Base-by-base conservation (phyloP, 1,139 yeast genomes). In the Kurtzmaniella quercitrusa region DNA sequence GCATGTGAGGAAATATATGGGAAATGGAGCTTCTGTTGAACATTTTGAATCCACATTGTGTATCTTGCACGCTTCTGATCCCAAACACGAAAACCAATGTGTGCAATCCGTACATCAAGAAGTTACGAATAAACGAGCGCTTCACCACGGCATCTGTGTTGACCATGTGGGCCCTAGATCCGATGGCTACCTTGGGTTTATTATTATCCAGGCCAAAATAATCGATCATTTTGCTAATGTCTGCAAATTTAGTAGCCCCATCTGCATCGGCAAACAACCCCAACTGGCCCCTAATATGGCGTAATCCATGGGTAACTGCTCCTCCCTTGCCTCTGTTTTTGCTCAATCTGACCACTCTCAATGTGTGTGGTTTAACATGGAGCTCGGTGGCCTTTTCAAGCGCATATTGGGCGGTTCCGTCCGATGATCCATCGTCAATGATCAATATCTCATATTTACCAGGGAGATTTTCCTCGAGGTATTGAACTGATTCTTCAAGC, bases 111-210 rank as follows among this genome's bases (percentile, higher is more conserved):
- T 90, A 86, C 98, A 94, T 94, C 56, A 93, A 73, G 54, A 90
- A 81, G 67, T 93, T 93, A 53, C 98, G 76, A 43, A 94, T 73
- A 51, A 88, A 81, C 1, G 96, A 85, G 53, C 98, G 75, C 59
- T 91, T 87, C 10, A 93, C 97, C 44, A 93, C 98, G 0, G 97
- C 97, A 51, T 91, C 97, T 0, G 97, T 87, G 48, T 85, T 82
- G 19, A 91, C 96, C 96, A 93, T 89, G 59, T 93, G 98, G 1
- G 98, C 96, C 42, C 98, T 78, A 15, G 96, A 88, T 1, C 98
- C 98, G 46, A 94, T 79, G 1, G 95, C 91, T 27, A 93, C 73
- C 0, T 79, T 83, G 0, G 88, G 74, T 24, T 48, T 48, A 44
- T 48, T 48, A 44, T 63, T 51, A 10, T 48, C 15, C 5, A 44